Conservation (phyloP, 192 early-diverging fungal genomes). For the Backusella psychrophila region DNA sequence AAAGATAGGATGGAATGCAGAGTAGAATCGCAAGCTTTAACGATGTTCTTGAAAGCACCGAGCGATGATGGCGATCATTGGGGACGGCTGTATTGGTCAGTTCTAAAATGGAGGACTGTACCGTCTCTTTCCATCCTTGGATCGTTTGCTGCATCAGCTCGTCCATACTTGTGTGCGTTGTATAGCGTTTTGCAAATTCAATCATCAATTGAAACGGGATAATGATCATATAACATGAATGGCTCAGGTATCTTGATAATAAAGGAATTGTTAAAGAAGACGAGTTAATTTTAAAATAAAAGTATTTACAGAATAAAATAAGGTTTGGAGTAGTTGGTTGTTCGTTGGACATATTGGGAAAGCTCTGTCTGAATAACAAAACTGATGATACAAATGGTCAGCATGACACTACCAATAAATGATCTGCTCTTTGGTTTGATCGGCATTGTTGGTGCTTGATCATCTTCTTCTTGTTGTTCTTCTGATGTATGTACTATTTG, state of each 20-base stretch:
- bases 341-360: constrained; percentile 56
- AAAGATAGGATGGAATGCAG: constrained; percentile 69
- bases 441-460: not conserved
- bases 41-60: not conserved
- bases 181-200: constrained; percentile 3
- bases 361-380: constrained; percentile 59
- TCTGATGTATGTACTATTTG: not conserved
- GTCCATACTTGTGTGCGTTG: not conserved
- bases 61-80: constrained; percentile 8
- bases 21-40: constrained; percentile 52
- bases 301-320: constrained; percentile 54
- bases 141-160: not conserved
- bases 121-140: not conserved
- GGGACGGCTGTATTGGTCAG: not conserved
- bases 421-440: not conserved
- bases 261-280: not conserved
- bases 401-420: constrained; percentile 33
- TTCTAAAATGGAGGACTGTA: constrained; percentile 2
- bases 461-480: not conserved
- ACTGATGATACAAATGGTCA: constrained; percentile 44
- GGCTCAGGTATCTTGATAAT: constrained; percentile 37
- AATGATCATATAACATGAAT: constrained; percentile 40
- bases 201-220: constrained; percentile 36
- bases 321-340: constrained; percentile 55
- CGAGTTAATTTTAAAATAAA: not conserved